Conservation (phyloP, 2,329 filamentous ascomycete species). For the Exophiala xenobiotica region DNA sequence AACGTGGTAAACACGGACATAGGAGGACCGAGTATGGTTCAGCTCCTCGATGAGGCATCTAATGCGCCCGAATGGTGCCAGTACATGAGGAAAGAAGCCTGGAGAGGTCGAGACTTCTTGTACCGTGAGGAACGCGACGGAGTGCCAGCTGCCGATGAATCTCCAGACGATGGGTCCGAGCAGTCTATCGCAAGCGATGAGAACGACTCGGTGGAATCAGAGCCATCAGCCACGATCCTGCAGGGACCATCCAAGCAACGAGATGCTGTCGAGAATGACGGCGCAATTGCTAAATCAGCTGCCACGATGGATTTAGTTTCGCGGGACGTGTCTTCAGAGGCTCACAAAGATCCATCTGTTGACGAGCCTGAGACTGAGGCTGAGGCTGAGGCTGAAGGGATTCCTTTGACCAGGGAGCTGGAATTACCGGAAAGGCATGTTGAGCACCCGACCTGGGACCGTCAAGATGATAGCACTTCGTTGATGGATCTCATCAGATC, state of each 20-base stretch:
- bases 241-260: background rate
- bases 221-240: background rate
- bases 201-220: slow-evolving; percentile 12
- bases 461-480: slow-evolving; percentile 18
- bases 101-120: slow-evolving; percentile 24
- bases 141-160: background rate
- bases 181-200: slow-evolving; percentile 13
- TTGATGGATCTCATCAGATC: slow-evolving; percentile 28
- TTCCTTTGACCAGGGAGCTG: background rate
- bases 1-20: slow-evolving; percentile 32
- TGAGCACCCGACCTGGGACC: slow-evolving; percentile 27
- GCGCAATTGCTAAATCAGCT: too few species aligned
- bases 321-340: too few species aligned
- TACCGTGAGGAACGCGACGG: slow-evolving; percentile 12
- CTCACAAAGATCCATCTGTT: too few species aligned
- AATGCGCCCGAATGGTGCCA: slow-evolving; percentile 21
- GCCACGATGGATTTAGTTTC: too few species aligned
- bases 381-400: slow-evolving; percentile 9
- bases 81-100: slow-evolving; percentile 21
- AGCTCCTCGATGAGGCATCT: slow-evolving; percentile 27
- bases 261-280: too few species aligned
- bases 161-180: slow-evolving; percentile 17
- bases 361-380: too few species aligned
- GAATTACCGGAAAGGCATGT: slow-evolving; percentile 13
- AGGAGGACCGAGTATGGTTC: slow-evolving; percentile 30